Evolutionary conservation across 176 grass and related monocot species (phyloP).

Genomic region (Typha latifolia): DNA sequence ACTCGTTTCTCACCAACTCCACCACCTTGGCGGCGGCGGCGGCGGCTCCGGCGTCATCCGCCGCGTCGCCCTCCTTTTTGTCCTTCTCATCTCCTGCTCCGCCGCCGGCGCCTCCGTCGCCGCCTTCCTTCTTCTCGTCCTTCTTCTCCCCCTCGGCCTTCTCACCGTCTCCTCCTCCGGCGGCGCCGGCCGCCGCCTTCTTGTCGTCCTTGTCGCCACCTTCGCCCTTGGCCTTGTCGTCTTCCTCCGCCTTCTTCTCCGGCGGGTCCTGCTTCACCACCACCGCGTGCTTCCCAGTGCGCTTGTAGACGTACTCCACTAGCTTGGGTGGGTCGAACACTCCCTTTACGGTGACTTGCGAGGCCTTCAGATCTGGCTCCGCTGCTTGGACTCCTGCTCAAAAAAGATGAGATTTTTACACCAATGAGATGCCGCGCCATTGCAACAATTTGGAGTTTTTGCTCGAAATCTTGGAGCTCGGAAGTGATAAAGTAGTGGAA

Average conservation of each 20-base stretch:
- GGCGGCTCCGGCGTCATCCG: constrained; percentile 15
- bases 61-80: constrained; percentile 14
- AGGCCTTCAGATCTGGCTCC: constrained; percentile 43
- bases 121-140: constrained; percentile 27
- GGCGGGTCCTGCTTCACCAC: constrained; percentile 50
- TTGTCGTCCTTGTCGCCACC: constrained; percentile 34
- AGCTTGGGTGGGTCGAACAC: constrained; percentile 54
- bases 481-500: too few species aligned
- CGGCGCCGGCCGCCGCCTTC: constrained; percentile 5
- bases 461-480: too few species aligned
- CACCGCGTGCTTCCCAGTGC: constrained; percentile 78
- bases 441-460: not conserved
- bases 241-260: constrained; percentile 8
- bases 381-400: constrained; percentile 68
- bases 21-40: constrained; percentile 21
- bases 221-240: constrained; percentile 7
- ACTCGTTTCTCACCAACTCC: constrained; percentile 14
- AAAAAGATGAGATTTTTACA: constrained; percentile 11
- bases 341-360: constrained; percentile 67
- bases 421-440: not conserved
- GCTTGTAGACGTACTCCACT: constrained; percentile 66
- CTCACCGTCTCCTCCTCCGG: constrained; percentile 14
- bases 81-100: constrained; percentile 34
- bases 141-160: constrained; percentile 37
- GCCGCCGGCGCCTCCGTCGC: not conserved